Conservation (phyloP, 129 eudicot genomes). For the Flaveria trinervia region DNA sequence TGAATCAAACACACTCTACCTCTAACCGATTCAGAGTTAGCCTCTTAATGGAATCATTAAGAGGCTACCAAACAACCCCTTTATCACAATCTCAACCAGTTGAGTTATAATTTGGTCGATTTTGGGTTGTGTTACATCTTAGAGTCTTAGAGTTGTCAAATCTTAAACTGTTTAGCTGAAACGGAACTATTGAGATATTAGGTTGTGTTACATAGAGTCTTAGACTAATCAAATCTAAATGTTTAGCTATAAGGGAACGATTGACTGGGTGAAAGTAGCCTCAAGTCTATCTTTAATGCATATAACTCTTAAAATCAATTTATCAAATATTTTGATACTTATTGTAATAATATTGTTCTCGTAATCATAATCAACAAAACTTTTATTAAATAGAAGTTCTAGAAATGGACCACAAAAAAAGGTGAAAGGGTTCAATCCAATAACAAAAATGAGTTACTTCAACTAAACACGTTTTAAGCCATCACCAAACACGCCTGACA, state of each 20-base stretch:
- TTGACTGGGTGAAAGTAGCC: not conserved
- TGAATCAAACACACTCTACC: too few relatives aligned
- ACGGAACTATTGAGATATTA: not conserved
- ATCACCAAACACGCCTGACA: not conserved
- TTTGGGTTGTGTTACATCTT: not conserved
- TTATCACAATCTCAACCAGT: not conserved
- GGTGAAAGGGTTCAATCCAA: not conserved
- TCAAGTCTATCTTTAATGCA: not conserved
- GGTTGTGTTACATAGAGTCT: not conserved
- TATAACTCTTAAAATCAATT: not conserved
- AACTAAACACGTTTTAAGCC: not conserved
- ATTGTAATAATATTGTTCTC: not conserved
- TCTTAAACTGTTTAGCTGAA: too few relatives aligned
- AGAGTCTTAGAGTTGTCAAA: not conserved
- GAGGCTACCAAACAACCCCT: too few relatives aligned
- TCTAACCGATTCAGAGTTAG: too few relatives aligned
- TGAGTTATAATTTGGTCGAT: not conserved
- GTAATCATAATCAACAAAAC: not conserved
- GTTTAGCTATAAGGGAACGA: not conserved
- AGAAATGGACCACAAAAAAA: not conserved
- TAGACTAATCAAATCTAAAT: not conserved
- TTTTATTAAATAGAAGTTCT: not conserved
- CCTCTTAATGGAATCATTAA: too few relatives aligned
- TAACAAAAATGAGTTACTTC: not conserved
- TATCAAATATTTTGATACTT: not conserved